phyloP scores from a whole-genome alignment of 176 grass and related monocot genomes.

The Poa annua region DNA sequence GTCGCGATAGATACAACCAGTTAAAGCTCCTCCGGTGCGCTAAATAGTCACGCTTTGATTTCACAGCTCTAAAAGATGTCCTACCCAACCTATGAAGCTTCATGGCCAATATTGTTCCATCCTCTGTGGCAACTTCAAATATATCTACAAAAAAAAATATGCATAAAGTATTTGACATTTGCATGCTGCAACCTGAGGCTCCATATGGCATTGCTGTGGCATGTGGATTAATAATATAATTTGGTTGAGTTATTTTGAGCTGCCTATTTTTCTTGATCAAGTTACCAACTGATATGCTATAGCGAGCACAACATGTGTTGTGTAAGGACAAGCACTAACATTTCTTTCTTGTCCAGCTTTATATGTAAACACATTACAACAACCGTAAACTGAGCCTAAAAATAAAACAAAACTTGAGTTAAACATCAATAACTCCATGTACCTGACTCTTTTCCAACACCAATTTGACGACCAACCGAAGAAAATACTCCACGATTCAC shows the following conservation, averaged over 20 bases:
- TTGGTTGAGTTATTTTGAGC: neutral
- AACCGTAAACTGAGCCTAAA: neutral
- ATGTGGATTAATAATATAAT: neutral
- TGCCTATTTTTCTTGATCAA: neutral
- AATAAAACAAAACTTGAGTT: neutral
- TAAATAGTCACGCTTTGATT: slow-evolving; percentile 97
- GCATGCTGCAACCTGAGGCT: neutral
- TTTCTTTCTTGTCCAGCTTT: neutral
- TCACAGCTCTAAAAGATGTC: slow-evolving; percentile 92
- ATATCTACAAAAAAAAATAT: slow-evolving; percentile 56
- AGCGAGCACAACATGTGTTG: neutral
- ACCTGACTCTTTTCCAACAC: slow-evolving; percentile 97
- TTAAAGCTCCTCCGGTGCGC: slow-evolving; percentile 75
- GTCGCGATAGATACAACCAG: slow-evolving; percentile 87
- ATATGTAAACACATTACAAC: neutral
- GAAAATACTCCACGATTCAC: slow-evolving; percentile 86
- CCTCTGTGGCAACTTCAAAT: slow-evolving; percentile 89
- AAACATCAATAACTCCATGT: neutral
- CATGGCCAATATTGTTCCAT: slow-evolving; percentile 88
- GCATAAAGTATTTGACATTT: neutral
- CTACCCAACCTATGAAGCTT: slow-evolving; percentile 96
- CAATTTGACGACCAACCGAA: slow-evolving; percentile 87
- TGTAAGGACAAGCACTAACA: neutral
- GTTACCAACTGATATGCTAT: neutral
- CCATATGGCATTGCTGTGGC: neutral